Conservation (phyloP, 805 yeast species). For the Saturnispora silvae region DNA sequence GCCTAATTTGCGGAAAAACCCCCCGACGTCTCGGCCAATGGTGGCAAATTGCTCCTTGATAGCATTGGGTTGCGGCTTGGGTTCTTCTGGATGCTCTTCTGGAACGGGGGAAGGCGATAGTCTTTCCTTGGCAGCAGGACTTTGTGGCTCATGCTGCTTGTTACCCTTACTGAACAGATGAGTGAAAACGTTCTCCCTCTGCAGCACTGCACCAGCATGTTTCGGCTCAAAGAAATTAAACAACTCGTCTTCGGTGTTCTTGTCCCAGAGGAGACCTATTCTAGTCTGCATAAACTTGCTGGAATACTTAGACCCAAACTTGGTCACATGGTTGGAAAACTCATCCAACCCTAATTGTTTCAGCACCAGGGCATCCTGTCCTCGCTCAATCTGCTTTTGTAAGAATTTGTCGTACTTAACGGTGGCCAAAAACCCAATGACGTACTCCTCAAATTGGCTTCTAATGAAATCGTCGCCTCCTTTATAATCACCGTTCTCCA, state of each 20-base stretch:
- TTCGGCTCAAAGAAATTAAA: constrained; percentile 34
- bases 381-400: constrained; percentile 5
- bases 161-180: constrained; percentile 4
- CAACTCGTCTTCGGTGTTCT: constrained; percentile 55
- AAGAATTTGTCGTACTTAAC: constrained; percentile 58
- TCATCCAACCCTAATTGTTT: constrained; percentile 16
- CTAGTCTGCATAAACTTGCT: constrained; percentile 43
- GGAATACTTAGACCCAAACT: constrained; percentile 30
- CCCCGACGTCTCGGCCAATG: constrained; percentile 8
- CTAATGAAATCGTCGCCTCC: constrained; percentile 87
- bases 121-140: no score
- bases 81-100: not conserved
- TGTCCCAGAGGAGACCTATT: constrained; percentile 44
- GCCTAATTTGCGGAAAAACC: constrained; percentile 1
- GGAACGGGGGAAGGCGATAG: not conserved
- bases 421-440: constrained; percentile 63
- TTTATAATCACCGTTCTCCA: constrained; percentile 31
- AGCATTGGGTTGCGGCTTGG: not conserved
- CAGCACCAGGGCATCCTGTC: not conserved
- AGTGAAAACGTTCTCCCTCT: constrained; percentile 6
- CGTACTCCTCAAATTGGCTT: constrained; percentile 81
- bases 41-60: not conserved
- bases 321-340: constrained; percentile 18
- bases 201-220: constrained; percentile 16
- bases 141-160: not conserved